A percentile compares a stretch with the other conserved stretches of the same genome.
These are phyloP conservation scores for Lachnum nothofagi DNA, from an alignment of 2,329 filamentous ascomycete genomes.

Conservation along the genomic window DNA sequence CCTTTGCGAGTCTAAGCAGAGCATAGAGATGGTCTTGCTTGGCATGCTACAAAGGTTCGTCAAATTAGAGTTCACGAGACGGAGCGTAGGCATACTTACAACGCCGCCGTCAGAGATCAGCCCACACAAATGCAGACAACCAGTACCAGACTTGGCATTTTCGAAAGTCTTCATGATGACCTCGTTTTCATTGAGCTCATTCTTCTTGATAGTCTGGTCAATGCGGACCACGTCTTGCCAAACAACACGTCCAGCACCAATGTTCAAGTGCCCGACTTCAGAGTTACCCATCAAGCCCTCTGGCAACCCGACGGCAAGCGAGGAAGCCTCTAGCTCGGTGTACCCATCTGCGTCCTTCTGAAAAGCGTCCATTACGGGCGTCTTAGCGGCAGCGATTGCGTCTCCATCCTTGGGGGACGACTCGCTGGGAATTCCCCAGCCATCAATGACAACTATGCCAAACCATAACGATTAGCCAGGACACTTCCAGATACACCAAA, in stretches of 20 bases:
- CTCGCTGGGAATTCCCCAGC: slow-evolving; percentile 85
- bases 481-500: slow-evolving; percentile 52
- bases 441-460: slow-evolving; percentile 89
- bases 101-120: slow-evolving; percentile 94
- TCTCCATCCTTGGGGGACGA: slow-evolving; percentile 83
- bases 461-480: slow-evolving; percentile 55
- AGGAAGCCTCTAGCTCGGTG: slow-evolving; percentile 91
- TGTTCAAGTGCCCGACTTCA: slow-evolving; percentile 97
- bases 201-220: slow-evolving; percentile 72
- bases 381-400: slow-evolving; percentile 89
- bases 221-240: slow-evolving; percentile 99
- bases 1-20: slow-evolving; percentile 84
- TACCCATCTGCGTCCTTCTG: slow-evolving; percentile 77
- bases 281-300: slow-evolving; percentile 99
- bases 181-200: slow-evolving; percentile 33
- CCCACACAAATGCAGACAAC: slow-evolving; percentile 85
- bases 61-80: slow-evolving; percentile 8
- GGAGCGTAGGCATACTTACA: slow-evolving; percentile 40
- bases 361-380: slow-evolving; percentile 91
- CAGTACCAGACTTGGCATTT: slow-evolving; percentile 78
- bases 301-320: slow-evolving; percentile 87
- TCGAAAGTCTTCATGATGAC: slow-evolving; percentile 58
- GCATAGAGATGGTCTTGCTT: slow-evolving; percentile 91
- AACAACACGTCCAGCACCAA: slow-evolving; percentile 92
- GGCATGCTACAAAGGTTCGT: slow-evolving; percentile 57